Conservation (phyloP, 148 eudicot species). For the Chenopodium berlandieri region DNA sequence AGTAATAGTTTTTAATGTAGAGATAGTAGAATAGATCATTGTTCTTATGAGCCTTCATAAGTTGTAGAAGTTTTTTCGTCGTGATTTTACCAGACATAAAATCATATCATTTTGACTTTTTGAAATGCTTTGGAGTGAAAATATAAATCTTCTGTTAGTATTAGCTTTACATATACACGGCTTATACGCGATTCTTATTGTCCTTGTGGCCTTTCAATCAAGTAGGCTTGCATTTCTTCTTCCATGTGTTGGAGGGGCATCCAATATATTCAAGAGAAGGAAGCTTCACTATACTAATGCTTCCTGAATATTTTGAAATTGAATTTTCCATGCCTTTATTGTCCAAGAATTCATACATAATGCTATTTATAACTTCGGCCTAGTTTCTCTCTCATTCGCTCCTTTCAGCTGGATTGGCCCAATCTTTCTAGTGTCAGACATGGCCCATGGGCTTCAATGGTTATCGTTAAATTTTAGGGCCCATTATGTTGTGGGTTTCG, state of each 20-base stretch:
- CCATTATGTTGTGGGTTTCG: no score
- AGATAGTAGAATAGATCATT: neutral
- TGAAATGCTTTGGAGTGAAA: neutral
- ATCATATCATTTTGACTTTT: neutral
- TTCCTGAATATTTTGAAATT: no score
- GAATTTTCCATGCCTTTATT: no score
- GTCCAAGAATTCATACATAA: neutral
- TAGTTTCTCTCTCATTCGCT: neutral
- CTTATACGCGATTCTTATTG: no score
- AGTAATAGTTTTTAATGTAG: neutral
- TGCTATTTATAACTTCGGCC: neutral
- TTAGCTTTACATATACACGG: neutral
- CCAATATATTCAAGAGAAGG: no score
- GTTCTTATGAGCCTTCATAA: neutral
- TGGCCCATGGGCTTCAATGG: no score
- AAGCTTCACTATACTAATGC: no score
- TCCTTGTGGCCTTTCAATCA: neutral
- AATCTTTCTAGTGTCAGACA: neutral
- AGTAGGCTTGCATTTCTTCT: no score
- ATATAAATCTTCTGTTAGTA: neutral
- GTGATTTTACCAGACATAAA: neutral
- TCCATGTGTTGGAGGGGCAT: no score
- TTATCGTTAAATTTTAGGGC: no score
- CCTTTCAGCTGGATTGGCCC: neutral
- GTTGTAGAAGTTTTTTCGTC: neutral